phyloP scores from a whole-genome alignment of 345 rosid genomes.

The Linum tenue region DNA sequence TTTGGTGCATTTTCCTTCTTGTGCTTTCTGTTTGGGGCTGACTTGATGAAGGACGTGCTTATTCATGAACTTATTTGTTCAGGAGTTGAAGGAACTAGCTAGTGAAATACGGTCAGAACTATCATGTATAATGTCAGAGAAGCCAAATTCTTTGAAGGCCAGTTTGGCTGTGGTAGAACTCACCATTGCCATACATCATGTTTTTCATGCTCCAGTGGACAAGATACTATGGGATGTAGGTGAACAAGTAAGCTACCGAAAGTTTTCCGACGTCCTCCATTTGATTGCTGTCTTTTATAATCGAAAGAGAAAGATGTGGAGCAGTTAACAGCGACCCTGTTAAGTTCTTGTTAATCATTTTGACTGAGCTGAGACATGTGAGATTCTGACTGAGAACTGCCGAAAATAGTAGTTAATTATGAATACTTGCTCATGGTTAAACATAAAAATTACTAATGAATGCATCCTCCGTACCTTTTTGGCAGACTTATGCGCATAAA shows the following conservation, averaged over 20 bases:
- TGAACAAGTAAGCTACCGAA: constrained; percentile 47
- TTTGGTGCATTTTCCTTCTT: constrained; percentile 1
- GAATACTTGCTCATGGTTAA: not conserved
- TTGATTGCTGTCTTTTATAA: not conserved
- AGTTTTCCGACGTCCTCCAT: not conserved
- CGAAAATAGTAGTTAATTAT: not conserved
- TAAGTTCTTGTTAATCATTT: not conserved
- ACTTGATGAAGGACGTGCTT: constrained; percentile 4
- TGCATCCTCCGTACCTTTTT: constrained; percentile 10
- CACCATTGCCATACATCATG: constrained; percentile 74
- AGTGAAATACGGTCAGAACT: constrained; percentile 61
- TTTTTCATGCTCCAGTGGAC: constrained; percentile 79
- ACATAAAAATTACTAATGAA: not conserved
- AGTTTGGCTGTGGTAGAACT: constrained; percentile 71
- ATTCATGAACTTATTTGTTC: constrained; percentile 14
- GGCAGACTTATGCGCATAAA: constrained; percentile 83
- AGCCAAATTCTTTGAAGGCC: constrained; percentile 44
- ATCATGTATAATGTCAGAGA: constrained; percentile 35
- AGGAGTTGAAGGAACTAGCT: constrained; percentile 74
- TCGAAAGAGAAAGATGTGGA: not conserved
- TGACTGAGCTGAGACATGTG: not conserved
- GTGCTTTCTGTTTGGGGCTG: not conserved
- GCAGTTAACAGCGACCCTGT: not conserved
- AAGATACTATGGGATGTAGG: constrained; percentile 87
- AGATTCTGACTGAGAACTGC: not conserved